Base-by-base conservation (phyloP, 805 yeast species). In the Sungouiella blattae region DNA sequence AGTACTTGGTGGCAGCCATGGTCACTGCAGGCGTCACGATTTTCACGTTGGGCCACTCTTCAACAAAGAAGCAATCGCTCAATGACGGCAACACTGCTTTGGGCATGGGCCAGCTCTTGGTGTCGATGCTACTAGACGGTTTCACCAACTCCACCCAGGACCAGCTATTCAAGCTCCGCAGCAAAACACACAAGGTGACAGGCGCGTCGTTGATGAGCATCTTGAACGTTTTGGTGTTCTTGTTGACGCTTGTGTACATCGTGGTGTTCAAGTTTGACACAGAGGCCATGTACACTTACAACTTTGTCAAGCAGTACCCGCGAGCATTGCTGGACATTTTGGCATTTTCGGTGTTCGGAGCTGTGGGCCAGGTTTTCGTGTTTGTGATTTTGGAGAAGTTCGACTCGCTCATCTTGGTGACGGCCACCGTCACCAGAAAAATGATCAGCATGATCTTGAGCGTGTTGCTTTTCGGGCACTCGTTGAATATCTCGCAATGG, bases 351-450 rank as follows among this genome's bases (percentile, higher is more conserved):
- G 35, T 79, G 0, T 80, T 87, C 54, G 98, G 98, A 2, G 81
- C 97, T 0, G 51, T 87, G 18, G 99, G 99, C 11, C 98, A 93
- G 60, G 76, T 89, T n/a, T 93, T 94, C 62, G 87, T 93, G 28
- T 93, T 89, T 55, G 60, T 79, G 35, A 87, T 95, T 2, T 64
- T 93, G 30, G 93, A 87, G 48, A 72, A 77, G 39, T 93, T 86
- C 55, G 96, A 91, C 32, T 87, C 96, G 2, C 65, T 93, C 40
- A 75, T 85, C 0, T 67, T 93, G 36, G 88, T 91, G 18, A 91
- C 96, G 26, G 91, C 94, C 12, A 93, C 98, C 0, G 97, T 93
- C 7, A 91, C 98, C 1, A 74, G 99, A 49, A 93, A 93, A 54
- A 91, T 93, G 96, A 67, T 88, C 32, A 87, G 97, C 26, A 91